Evolutionary conservation across 345 rosid genomes (phyloP), one percentile per base, ranked within the genome.

Genomic region (Alliaria petiolata): DNA sequence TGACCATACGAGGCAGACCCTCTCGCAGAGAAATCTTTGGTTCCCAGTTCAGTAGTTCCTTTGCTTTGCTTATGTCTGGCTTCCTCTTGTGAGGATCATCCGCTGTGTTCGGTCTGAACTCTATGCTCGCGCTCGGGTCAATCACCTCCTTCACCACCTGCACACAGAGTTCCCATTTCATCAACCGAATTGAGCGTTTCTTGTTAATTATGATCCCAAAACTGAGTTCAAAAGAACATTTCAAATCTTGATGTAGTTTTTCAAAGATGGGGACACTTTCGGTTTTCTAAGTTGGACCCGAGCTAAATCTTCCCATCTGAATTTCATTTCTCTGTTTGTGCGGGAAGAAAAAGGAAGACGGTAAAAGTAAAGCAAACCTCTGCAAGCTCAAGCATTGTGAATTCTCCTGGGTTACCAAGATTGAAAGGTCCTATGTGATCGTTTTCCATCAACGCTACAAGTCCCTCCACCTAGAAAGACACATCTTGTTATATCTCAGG

Each of bases 1-100:
- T 85, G 39, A 95, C 99, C 99, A 95, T 95, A 20, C 80, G 95
- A 56, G 99, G 99, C 73, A 95, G 78, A 40, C 99, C 97, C 2
- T 85, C 96, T 65, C 85, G 81, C 63, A 95, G 80, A 10, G 96
- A 69, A 17, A 95, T 72, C 77, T 84, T 91, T 8, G 99, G 99
- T 69, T 89, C 95, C 99, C 99, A 91, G 84, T 88, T 95, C 66
- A 95, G 81, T 47, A 85, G 76, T 49, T 91, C 85, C 83, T 89
- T 95, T 38, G 99, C 99, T 78, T 88, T 91, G 85, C 84, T 79
- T 58, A 95, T 95, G 61, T 95, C 97, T 7, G 97, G 97, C 77
- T 95, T 95, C 80, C 99, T 88, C 83, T 80, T 91, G 70, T 89
- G 96, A 17, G 99, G 99, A 81, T 95, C 97, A 45, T 95, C 99